A percentile compares a stretch with the other conserved stretches of the same genome.
phyloP scores from a whole-genome alignment of 805 yeast genomes.

The Cyberlindnera euphorbiiphila region DNA sequence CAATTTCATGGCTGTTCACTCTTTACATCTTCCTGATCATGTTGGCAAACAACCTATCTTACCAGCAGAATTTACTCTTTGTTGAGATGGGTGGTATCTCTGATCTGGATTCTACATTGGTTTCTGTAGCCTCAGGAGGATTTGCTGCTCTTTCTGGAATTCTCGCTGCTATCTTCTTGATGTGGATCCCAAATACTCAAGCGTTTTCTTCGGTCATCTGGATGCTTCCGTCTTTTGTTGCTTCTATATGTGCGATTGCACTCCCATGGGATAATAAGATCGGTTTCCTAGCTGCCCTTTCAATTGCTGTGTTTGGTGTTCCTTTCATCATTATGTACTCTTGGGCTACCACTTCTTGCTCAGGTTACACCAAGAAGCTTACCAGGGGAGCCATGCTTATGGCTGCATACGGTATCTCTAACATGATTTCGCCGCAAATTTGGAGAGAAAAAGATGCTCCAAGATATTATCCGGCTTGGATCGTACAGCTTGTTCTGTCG shows the following conservation, averaged over 20 bases:
- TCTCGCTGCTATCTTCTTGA: slow-evolving; percentile 29
- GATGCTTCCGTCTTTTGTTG: slow-evolving; percentile 29
- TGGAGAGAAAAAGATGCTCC: slow-evolving; percentile 42
- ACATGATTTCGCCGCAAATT: slow-evolving; percentile 45
- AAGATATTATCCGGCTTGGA: slow-evolving; percentile 42
- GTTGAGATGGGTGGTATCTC: slow-evolving; percentile 35
- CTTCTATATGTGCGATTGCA: slow-evolving; percentile 37
- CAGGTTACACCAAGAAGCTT: slow-evolving; percentile 44
- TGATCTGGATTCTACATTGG: slow-evolving; percentile 42
- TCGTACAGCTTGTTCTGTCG: slow-evolving; percentile 44
- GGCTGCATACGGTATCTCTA: slow-evolving; percentile 38
- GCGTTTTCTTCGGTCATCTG: too few species aligned
- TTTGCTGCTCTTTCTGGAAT: slow-evolving; percentile 29
- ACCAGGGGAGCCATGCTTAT: slow-evolving; percentile 37
- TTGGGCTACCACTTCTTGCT: slow-evolving; percentile 22
- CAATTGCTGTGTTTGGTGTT: slow-evolving; percentile 31
- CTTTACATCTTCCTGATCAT: slow-evolving; percentile 36
- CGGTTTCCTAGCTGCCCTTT: slow-evolving; percentile 34
- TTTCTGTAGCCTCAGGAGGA: slow-evolving; percentile 38
- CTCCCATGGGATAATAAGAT: slow-evolving; percentile 35
- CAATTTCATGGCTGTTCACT: slow-evolving; percentile 34
- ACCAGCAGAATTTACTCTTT: slow-evolving; percentile 42
- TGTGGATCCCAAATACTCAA: slow-evolving; percentile 30
- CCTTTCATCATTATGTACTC: slow-evolving; percentile 26
- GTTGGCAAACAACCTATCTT: slow-evolving; percentile 44